Conservation (phyloP, 2,329 filamentous ascomycete genomes). For the Dactylellina parvicollis region DNA sequence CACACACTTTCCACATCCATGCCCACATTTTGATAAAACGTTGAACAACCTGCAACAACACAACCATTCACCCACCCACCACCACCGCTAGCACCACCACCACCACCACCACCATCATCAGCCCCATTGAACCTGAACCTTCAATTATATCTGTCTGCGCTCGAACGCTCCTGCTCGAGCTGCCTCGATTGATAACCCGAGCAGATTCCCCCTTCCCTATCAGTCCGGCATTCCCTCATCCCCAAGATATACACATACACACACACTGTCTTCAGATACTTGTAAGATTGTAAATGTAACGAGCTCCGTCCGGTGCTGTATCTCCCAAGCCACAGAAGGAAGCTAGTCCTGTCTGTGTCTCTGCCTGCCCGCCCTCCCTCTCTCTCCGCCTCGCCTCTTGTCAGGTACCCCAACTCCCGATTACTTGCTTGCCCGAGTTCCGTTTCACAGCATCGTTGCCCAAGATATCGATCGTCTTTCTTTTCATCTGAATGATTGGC, state of each 20-base stretch:
- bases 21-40: slow-evolving; percentile 33
- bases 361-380: neutral
- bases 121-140: slow-evolving; percentile 9
- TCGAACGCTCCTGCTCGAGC: neutral
- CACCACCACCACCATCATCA: neutral
- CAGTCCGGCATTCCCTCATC: neutral
- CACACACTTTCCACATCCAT: slow-evolving; percentile 33
- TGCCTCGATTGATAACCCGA: slow-evolving; percentile 12
- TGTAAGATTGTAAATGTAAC: slow-evolving; percentile 26
- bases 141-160: too few species aligned
- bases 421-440: slow-evolving; percentile 14
- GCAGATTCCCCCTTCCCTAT: neutral
- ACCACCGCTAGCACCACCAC: slow-evolving; percentile 3
- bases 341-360: neutral
- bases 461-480: slow-evolving; percentile 39
- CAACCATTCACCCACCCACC: slow-evolving; percentile 1
- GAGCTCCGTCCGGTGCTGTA: neutral
- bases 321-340: slow-evolving; percentile 7
- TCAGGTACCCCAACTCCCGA: slow-evolving; percentile 14
- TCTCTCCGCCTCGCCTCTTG: neutral
- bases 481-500: slow-evolving; percentile 47
- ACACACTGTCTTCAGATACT: neutral
- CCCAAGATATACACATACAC: neutral
- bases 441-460: slow-evolving; percentile 30
- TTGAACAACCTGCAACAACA: slow-evolving; percentile 27